Percentiles rank a stretch among this genome's conserved stretches.
phyloP scores from a whole-genome alignment of 164 flowering plant species.

The Piper longum region DNA sequence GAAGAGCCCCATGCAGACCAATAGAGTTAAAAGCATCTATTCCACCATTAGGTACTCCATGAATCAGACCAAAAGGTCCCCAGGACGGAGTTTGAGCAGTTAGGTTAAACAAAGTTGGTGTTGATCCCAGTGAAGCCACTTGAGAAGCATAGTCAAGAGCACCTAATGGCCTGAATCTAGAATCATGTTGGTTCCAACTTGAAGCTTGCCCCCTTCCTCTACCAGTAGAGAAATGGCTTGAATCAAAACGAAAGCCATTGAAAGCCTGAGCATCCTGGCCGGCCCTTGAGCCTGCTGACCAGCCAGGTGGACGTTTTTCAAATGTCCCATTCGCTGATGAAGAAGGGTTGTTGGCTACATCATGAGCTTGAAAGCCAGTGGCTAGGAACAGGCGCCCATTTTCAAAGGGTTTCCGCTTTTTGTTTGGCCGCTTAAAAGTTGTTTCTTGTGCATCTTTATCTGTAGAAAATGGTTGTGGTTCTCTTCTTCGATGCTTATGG shows the following conservation, averaged over 20 bases:
- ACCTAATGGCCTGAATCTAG: conserved; percentile 37
- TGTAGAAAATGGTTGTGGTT: conserved; percentile 45
- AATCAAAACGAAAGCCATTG: conserved; percentile 21
- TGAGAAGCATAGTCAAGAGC: conserved; percentile 49
- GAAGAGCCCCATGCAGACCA: conserved; percentile 50
- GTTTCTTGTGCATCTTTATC: conserved; percentile 48
- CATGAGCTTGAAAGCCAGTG: no score
- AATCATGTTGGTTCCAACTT: conserved; percentile 46
- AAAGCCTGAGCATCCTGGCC: conserved; percentile 39
- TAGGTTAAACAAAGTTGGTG: conserved; percentile 43
- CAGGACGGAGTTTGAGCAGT: conserved; percentile 46
- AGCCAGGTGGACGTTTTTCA: conserved; percentile 39
- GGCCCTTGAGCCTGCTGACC: conserved; percentile 20
- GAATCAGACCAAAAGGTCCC: conserved; percentile 60
- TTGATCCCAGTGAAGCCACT: conserved; percentile 40
- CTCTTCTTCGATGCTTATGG: conserved; percentile 86
- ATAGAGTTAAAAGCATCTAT: conserved; percentile 55
- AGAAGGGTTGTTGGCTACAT: conserved; percentile 20
- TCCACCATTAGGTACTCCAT: conserved; percentile 65
- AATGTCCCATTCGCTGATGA: conserved; percentile 26
- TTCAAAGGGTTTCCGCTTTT: conserved; percentile 50
- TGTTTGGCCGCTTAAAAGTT: conserved; percentile 36
- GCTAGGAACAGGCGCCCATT: conserved; percentile 50
- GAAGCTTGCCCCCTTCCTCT: conserved; percentile 69
- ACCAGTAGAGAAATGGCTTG: conserved; percentile 18